phyloP scores from a whole-genome alignment of 1,139 yeast species.

The Zygosaccharomyces pseudobailii region DNA sequence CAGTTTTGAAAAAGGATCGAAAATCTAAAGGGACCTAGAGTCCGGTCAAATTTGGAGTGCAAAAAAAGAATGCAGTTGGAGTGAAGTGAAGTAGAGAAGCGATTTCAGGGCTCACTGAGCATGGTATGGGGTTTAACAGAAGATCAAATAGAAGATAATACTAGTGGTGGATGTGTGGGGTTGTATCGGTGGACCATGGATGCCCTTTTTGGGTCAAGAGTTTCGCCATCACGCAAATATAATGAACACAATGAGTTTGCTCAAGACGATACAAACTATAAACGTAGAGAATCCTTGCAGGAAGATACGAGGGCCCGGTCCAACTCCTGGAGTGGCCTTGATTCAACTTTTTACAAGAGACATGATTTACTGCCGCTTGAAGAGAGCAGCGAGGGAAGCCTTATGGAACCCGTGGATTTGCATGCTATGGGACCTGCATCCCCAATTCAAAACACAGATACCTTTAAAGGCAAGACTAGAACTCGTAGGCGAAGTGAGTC shows the following conservation, averaged over 20 bases:
- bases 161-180: conserved; percentile 16
- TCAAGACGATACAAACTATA: conserved; percentile 27
- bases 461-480: conserved; percentile 18
- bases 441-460: conserved; percentile 14
- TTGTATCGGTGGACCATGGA: conserved; percentile 32
- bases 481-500: conserved; percentile 7
- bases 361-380: conserved; percentile 25
- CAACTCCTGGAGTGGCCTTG: conserved; percentile 25
- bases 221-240: conserved; percentile 29
- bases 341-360: conserved; percentile 22
- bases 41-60: conserved; percentile 1
- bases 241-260: conserved; percentile 23
- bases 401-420: conserved; percentile 16
- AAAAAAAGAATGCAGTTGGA: neutral
- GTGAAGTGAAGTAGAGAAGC: neutral
- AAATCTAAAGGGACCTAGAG: conserved; percentile 2
- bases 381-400: conserved; percentile 10
- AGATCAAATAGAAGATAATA: conserved; percentile 15
- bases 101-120: neutral
- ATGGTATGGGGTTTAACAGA: conserved; percentile 3
- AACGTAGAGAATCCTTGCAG: conserved; percentile 3
- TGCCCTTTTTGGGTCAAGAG: conserved; percentile 28
- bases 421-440: conserved; percentile 9
- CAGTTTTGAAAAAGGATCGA: neutral
- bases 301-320: conserved; percentile 15